phyloP scores from a whole-genome alignment of 768 basidiomycete species.

The Lentinula guzmanii region DNA sequence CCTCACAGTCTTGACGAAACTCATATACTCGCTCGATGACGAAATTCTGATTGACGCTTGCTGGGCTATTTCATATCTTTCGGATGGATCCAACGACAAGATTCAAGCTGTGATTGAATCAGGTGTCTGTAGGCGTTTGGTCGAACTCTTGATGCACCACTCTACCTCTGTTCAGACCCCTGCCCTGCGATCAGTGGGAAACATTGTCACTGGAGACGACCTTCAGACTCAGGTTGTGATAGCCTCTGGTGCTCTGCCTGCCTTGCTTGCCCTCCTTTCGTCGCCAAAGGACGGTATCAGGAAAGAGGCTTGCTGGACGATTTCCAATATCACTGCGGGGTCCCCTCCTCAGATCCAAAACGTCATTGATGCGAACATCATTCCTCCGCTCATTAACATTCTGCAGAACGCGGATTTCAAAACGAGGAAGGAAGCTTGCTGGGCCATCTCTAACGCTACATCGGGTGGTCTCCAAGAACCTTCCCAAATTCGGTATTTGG shows the following conservation, averaged over 20 bases:
- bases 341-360: slow-evolving; percentile 95
- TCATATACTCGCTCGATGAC: slow-evolving; percentile 98
- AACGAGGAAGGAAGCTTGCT: slow-evolving; percentile 98
- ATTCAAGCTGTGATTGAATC: slow-evolving; percentile 99
- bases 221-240: slow-evolving; percentile 99
- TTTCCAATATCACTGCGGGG: slow-evolving; percentile 97
- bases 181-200: slow-evolving; percentile 95
- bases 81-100: slow-evolving; percentile 98
- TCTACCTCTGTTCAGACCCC: slow-evolving; percentile 97
- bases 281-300: slow-evolving; percentile 98
- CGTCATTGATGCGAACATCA: slow-evolving; percentile 96
- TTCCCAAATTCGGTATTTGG: slow-evolving; percentile 94
- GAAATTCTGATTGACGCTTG: slow-evolving; percentile 99
- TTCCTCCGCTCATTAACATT: slow-evolving; percentile 98
- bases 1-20: slow-evolving; percentile 91
- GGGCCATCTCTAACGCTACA: slow-evolving; percentile 99
- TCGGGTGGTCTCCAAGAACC: slow-evolving; percentile 97
- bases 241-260: slow-evolving; percentile 94
- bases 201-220: slow-evolving; percentile 99
- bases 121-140: slow-evolving; percentile 94
- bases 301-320: slow-evolving; percentile 99
- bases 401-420: slow-evolving; percentile 98
- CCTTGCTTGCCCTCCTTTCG: slow-evolving; percentile 85
- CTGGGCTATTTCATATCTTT: slow-evolving; percentile 99
- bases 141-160: slow-evolving; percentile 93